Conservation (phyloP, 257 asterid species). For the Solanum etuberosum region DNA sequence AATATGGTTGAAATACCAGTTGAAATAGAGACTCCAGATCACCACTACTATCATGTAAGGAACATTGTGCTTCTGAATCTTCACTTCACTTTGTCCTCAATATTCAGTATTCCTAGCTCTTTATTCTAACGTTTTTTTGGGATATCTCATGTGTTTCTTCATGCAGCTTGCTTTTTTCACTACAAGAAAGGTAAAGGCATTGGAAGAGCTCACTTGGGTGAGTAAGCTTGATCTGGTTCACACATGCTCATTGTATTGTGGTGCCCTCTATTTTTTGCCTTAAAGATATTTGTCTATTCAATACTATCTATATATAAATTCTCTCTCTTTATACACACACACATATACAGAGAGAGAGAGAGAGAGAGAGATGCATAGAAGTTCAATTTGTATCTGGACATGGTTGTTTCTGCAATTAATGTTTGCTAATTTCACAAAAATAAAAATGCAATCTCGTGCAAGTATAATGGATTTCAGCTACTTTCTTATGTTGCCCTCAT, state of each 20-base stretch:
- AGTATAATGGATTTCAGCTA: background rate
- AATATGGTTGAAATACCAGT: slow-evolving; percentile 87
- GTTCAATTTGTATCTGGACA: background rate
- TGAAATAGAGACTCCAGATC: slow-evolving; percentile 79
- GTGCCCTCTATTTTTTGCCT: background rate
- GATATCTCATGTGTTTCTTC: slow-evolving; percentile 2
- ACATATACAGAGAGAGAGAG: background rate
- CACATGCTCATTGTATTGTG: background rate
- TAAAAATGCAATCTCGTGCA: background rate
- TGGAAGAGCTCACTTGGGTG: slow-evolving; percentile 98
- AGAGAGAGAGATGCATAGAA: background rate
- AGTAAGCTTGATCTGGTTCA: slow-evolving; percentile 9
- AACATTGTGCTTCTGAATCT: slow-evolving; percentile 1
- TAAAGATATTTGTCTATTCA: background rate
- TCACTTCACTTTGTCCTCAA: background rate
- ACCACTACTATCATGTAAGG: slow-evolving; percentile 79
- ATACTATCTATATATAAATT: background rate
- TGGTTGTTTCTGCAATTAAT: background rate
- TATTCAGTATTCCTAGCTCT: slow-evolving; percentile 2
- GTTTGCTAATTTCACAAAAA: background rate
- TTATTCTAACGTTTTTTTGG: background rate
- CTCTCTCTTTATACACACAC: background rate
- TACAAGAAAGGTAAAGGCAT: slow-evolving; percentile 62
- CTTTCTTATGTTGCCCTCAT: background rate
- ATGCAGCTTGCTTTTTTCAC: slow-evolving; percentile 87